A percentile compares a stretch with the other conserved stretches of the same genome.
phyloP scores from a whole-genome alignment of 1,139 yeast species.

The Blastobotrys arbuscula region DNA sequence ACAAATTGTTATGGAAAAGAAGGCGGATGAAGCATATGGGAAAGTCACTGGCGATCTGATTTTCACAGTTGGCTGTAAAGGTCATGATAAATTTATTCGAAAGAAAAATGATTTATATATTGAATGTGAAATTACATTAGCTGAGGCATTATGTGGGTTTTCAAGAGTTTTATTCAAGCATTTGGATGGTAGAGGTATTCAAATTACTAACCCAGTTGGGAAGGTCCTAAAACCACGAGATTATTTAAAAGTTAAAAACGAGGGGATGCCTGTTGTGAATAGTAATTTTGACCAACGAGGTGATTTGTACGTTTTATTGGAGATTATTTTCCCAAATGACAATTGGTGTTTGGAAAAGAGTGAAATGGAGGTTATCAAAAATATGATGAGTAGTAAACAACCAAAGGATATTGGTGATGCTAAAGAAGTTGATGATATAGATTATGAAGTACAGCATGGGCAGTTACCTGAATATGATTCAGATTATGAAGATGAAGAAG shows the following conservation, averaged over 20 bases:
- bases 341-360: slow-evolving; percentile 30
- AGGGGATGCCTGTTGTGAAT: slow-evolving; percentile 71
- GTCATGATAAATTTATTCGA: slow-evolving; percentile 46
- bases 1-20: slow-evolving; percentile 53
- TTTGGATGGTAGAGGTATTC: slow-evolving; percentile 72
- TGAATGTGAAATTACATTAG: slow-evolving; percentile 54
- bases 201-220: slow-evolving; percentile 52
- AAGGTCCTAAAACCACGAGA: slow-evolving; percentile 80
- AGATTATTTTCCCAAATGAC: slow-evolving; percentile 78
- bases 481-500: slow-evolving; percentile 14
- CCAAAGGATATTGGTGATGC: slow-evolving; percentile 13
- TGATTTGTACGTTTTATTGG: slow-evolving; percentile 64
- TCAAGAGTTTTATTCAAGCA: slow-evolving; percentile 62
- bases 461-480: slow-evolving; percentile 14
- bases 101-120: slow-evolving; percentile 62
- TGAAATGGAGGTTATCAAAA: slow-evolving; percentile 25
- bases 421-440: slow-evolving; percentile 26
- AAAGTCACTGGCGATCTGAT: slow-evolving; percentile 74
- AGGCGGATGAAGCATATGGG: slow-evolving; percentile 70
- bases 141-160: slow-evolving; percentile 82
- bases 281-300: slow-evolving; percentile 46
- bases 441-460: slow-evolving; percentile 14
- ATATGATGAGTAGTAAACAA: slow-evolving; percentile 19
- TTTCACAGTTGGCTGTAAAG: slow-evolving; percentile 48
- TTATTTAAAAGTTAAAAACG: slow-evolving; percentile 56